phyloP scores from a whole-genome alignment of 2,329 filamentous ascomycete genomes.

The Exophiala viscosa region DNA sequence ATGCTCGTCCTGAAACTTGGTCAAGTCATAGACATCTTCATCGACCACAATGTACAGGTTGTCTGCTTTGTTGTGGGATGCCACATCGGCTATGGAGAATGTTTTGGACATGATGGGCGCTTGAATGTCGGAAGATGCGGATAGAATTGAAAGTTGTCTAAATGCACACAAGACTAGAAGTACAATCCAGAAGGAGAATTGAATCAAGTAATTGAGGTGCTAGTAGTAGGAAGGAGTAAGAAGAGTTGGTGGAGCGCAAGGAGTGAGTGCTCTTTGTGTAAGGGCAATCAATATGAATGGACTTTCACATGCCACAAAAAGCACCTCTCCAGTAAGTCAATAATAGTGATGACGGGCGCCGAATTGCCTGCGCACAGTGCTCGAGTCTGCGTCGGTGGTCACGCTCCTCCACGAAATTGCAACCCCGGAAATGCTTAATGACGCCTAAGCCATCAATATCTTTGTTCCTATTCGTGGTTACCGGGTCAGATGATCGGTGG shows the following conservation, averaged over 20 bases:
- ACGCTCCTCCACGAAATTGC: slow-evolving; percentile 5
- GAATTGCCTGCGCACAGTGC: neutral
- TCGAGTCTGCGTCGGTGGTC: neutral
- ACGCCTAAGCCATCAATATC: slow-evolving; percentile 3
- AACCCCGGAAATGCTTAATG: neutral
- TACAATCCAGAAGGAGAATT: neutral
- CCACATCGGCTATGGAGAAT: slow-evolving; percentile 79
- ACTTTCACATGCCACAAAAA: slow-evolving; percentile 5
- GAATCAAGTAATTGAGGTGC: neutral
- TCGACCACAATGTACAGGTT: slow-evolving; percentile 88
- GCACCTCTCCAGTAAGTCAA: no score
- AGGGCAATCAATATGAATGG: neutral
- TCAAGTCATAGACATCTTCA: slow-evolving; percentile 92
- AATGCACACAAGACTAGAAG: neutral
- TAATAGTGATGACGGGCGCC: neutral
- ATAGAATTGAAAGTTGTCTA: slow-evolving; percentile 1
- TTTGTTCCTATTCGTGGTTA: slow-evolving; percentile 10
- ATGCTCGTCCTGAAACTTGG: slow-evolving; percentile 80
- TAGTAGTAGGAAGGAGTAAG: neutral
- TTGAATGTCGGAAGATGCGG: slow-evolving; percentile 6
- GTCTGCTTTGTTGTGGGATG: slow-evolving; percentile 83
- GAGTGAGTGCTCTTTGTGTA: neutral
- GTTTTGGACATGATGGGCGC: slow-evolving; percentile 71
- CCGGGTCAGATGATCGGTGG: slow-evolving; percentile 17
- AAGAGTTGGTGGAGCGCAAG: neutral